These are phyloP conservation scores for Cryptococcus floricola DNA, from an alignment of 1,284 basidiomycete genomes.

Conservation along the genomic window DNA sequence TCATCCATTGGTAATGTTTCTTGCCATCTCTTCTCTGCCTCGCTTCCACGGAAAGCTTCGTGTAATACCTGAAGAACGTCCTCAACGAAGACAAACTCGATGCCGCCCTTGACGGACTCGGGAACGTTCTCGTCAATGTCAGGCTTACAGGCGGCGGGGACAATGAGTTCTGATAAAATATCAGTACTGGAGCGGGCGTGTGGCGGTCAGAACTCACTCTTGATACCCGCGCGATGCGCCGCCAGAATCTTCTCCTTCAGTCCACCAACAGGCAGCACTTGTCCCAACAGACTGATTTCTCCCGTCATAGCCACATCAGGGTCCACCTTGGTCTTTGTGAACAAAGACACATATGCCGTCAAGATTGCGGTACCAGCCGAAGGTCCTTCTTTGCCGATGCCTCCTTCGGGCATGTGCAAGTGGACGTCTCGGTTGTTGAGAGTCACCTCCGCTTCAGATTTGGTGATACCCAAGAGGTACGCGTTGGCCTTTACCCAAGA, in stretches of 20 bases:
- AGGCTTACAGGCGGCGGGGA: slow-evolving; percentile 77
- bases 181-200: slow-evolving; percentile 1
- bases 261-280: slow-evolving; percentile 88
- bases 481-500: slow-evolving; percentile 92
- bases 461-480: slow-evolving; percentile 78
- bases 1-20: slow-evolving; percentile 52
- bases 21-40: slow-evolving; percentile 63
- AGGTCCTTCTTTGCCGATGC: slow-evolving; percentile 96
- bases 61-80: slow-evolving; percentile 80
- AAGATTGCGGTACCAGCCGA: slow-evolving; percentile 92
- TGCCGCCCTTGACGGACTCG: slow-evolving; percentile 86
- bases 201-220: slow-evolving; percentile 53
- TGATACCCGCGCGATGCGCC: slow-evolving; percentile 88
- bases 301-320: slow-evolving; percentile 95
- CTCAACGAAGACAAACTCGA: slow-evolving; percentile 85
- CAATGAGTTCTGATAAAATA: slow-evolving; percentile 56
- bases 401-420: slow-evolving; percentile 94
- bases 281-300: slow-evolving; percentile 80
- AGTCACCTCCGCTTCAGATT: slow-evolving; percentile 66
- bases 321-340: slow-evolving; percentile 74
- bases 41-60: slow-evolving; percentile 71
- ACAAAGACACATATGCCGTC: slow-evolving; percentile 83
- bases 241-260: slow-evolving; percentile 93
- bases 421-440: slow-evolving; percentile 82
- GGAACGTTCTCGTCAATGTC: slow-evolving; percentile 96